phyloP scores from a whole-genome alignment of 495 filamentous ascomycete species.

The Daldinia loculata region DNA sequence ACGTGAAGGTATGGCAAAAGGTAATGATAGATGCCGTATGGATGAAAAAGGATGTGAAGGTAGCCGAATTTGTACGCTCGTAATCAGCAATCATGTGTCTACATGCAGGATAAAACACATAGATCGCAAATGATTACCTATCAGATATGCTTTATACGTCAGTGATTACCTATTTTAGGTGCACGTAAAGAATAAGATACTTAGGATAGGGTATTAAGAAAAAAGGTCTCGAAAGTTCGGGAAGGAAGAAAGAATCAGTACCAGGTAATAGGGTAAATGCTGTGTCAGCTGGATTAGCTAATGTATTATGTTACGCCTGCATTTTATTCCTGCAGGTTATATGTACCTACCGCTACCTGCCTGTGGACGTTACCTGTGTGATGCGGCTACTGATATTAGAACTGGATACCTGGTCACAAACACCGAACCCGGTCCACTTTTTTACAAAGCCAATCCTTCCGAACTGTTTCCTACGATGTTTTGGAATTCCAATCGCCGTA shows the following conservation, averaged over 20 bases:
- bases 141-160: constrained; percentile 8
- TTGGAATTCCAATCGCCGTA: constrained; percentile 21
- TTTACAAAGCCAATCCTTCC: not conserved
- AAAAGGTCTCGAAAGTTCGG: constrained; percentile 21
- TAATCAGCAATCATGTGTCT: constrained; percentile 37
- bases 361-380: too few species aligned
- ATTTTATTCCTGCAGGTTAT: not conserved
- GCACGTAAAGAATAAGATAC: constrained; percentile 25
- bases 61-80: not conserved
- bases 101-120: constrained; percentile 11
- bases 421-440: constrained; percentile 16
- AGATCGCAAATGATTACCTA: constrained; percentile 43
- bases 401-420: constrained; percentile 18
- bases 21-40: constrained; percentile 14
- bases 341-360: not conserved
- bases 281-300: constrained; percentile 17
- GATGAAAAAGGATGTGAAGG: constrained; percentile 11
- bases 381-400: not conserved
- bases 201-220: not conserved
- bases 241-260: constrained; percentile 13
- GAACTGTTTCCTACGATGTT: constrained; percentile 1
- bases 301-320: not conserved
- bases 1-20: not conserved
- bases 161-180: constrained; percentile 8
- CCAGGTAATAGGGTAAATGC: constrained; percentile 9